Evolutionary conservation across 148 eudicot species (phyloP).

Genomic region (Salicornia ramosissima): DNA sequence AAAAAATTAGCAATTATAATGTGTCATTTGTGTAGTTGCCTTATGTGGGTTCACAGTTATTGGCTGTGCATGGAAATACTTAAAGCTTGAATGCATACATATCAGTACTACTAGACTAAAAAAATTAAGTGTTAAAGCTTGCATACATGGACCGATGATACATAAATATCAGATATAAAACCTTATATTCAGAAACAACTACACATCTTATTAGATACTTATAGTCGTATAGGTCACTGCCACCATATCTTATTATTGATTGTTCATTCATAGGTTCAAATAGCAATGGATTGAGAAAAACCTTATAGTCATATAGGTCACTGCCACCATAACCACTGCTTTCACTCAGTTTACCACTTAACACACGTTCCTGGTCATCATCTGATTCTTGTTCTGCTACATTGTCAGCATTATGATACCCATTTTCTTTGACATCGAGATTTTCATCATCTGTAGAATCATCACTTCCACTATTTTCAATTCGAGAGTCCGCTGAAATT

Average conservation of each 20-base stretch:
- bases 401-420: conserved; percentile 79
- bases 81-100: background rate
- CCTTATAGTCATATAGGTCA: conserved; percentile 96
- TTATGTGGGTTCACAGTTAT: background rate
- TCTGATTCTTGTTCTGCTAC: conserved; percentile 69
- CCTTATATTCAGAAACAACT: background rate
- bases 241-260: no score
- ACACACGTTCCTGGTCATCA: conserved; percentile 67
- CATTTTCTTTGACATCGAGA: conserved; percentile 48
- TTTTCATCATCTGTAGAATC: conserved; percentile 75
- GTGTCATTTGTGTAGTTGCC: background rate
- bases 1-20: background rate
- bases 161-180: background rate
- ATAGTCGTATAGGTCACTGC: no score
- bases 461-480: conserved; percentile 78
- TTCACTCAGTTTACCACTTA: conserved; percentile 91
- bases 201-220: background rate
- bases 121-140: background rate
- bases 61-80: background rate
- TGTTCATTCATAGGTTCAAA: conserved; percentile 1
- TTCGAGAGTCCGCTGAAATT: conserved; percentile 84
- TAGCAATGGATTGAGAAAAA: conserved; percentile 20
- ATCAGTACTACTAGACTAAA: background rate
- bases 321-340: conserved; percentile 83
- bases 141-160: background rate